These are phyloP conservation scores for Calonectria pseudoreteaudii DNA, from an alignment of 2,329 filamentous ascomycete species.

Conservation along the genomic window DNA sequence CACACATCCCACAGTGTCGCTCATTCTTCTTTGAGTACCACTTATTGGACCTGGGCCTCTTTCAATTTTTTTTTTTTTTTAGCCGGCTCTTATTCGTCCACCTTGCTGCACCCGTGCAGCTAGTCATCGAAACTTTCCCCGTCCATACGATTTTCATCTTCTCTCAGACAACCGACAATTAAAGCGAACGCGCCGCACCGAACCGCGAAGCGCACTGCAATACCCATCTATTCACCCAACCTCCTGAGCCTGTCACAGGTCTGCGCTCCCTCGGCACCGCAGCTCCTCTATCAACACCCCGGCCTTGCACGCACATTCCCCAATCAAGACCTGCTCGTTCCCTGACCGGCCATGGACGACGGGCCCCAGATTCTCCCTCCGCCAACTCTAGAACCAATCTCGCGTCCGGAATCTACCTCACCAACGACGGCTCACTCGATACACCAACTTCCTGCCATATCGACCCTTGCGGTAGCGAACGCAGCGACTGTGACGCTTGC, in stretches of 20 bases:
- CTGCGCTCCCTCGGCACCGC: slow-evolving; percentile 6
- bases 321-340: slow-evolving; percentile 10
- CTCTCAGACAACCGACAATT: background rate
- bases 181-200: slow-evolving; percentile 1
- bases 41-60: background rate
- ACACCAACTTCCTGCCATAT: slow-evolving; percentile 60
- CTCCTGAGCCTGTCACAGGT: slow-evolving; percentile 7
- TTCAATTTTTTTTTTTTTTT: slow-evolving; percentile 1
- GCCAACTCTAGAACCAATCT: slow-evolving; percentile 59
- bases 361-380: slow-evolving; percentile 53
- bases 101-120: slow-evolving; percentile 12
- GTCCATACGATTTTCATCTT: slow-evolving; percentile 11
- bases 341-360: slow-evolving; percentile 59
- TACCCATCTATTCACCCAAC: background rate
- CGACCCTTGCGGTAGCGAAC: slow-evolving; percentile 57
- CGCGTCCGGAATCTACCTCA: slow-evolving; percentile 62
- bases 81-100: slow-evolving; percentile 19
- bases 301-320: slow-evolving; percentile 5
- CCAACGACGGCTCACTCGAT: slow-evolving; percentile 54
- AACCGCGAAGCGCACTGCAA: slow-evolving; percentile 1
- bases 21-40: background rate
- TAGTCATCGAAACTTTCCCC: slow-evolving; percentile 15
- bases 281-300: slow-evolving; percentile 8
- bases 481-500: slow-evolving; percentile 51
- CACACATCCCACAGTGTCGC: background rate